These are phyloP conservation scores for Aphanomyces astaci DNA, from an alignment of 352 stramenopile species.

Conservation along the genomic window DNA sequence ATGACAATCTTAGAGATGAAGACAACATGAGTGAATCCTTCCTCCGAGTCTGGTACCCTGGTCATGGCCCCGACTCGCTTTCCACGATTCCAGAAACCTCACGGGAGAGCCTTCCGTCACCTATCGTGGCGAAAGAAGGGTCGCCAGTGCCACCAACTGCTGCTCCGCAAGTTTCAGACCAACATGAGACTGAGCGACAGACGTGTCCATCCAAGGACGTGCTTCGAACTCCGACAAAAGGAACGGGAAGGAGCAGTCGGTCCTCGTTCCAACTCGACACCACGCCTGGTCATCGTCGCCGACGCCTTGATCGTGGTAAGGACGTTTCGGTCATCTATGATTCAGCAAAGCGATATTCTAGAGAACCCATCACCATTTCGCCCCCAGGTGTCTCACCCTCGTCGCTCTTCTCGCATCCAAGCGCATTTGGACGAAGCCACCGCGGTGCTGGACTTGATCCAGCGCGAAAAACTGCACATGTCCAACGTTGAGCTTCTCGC, in stretches of 20 bases:
- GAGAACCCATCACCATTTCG: not conserved
- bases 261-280: not conserved
- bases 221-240: not conserved
- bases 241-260: too few relatives aligned
- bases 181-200: not conserved
- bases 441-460: not conserved
- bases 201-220: not conserved
- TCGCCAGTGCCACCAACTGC: not conserved
- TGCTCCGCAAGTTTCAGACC: not conserved
- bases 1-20: not conserved
- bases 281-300: not conserved
- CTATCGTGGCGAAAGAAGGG: not conserved
- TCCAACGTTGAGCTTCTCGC: not conserved
- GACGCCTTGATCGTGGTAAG: not conserved
- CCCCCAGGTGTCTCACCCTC: not conserved
- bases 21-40: not conserved
- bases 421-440: constrained; percentile 1
- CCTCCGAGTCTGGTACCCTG: not conserved
- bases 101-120: constrained; percentile 7
- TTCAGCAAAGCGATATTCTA: not conserved
- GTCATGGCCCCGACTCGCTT: not conserved
- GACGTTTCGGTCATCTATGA: too few relatives aligned
- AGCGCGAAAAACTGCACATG: constrained; percentile 1
- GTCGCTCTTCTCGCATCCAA: not conserved
- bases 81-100: constrained; percentile 5